Evolutionary conservation across 148 eudicot species (phyloP), one percentile per base, ranked within the genome.

Genomic region (Rhododendron ovatum): DNA sequence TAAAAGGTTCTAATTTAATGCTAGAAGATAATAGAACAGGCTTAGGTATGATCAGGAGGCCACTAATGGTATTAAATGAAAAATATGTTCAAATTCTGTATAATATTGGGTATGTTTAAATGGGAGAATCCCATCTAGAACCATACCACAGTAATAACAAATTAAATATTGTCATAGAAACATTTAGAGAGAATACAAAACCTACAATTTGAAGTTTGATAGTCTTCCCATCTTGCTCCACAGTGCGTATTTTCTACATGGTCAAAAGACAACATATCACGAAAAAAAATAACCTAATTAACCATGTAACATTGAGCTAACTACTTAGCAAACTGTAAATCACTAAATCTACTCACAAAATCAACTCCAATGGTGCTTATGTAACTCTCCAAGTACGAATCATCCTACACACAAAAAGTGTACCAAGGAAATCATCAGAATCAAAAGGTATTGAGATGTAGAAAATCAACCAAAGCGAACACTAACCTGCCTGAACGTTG

Each of bases 171-270:
- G 28, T 18, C 28, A 37, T 28, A 30, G 13, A 65, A 47, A 26
- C 37, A 55, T 48, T 30, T 73, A 73, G 37, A 80, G 35, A 78
- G 14, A 69, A 55, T 39, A 12, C 51, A n/a, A 20, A 76, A 63
- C 13, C 90, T 86, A 91, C 93, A 84, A 91, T 91, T 83, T 91
- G 91, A 88, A 91, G 93, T 80, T 91, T 91, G 55, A 90, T 90
- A 28, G 93, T 91, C 88, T 91, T 91, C 39, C 91, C 90, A 86
- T 91, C 93, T 85, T 91, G 93, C 83, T 91, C 93, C 79, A 91
- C 93, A 24, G 93, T 91, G 78, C 93, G 91, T 59, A 91, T 91
- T 91, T 91, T 91, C 93, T 91, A 84, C 83, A 84, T 9, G 45
- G 28, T 65, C 84, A 73, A 30, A 33, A 33, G 8, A 5, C 47